These are phyloP conservation scores for Stagonosporopsis vannaccii DNA, from an alignment of 2,329 filamentous ascomycete species.

Conservation along the genomic window DNA sequence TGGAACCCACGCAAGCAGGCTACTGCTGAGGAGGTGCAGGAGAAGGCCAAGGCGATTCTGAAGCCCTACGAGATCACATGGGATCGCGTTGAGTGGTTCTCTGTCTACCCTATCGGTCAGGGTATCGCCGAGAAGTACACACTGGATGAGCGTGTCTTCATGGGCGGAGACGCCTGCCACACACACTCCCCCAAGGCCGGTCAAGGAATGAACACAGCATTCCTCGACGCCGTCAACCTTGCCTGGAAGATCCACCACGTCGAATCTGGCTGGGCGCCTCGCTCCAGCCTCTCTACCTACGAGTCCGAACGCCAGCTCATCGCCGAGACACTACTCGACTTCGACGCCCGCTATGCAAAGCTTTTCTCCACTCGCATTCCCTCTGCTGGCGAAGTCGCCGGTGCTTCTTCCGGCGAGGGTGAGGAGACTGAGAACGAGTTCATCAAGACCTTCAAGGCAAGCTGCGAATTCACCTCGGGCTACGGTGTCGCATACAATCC, in stretches of 20 bases:
- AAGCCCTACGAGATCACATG: conserved; percentile 67
- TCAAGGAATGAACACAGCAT: conserved; percentile 69
- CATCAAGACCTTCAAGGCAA: conserved; percentile 87
- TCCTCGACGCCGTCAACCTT: conserved; percentile 77
- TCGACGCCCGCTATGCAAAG: conserved; percentile 88
- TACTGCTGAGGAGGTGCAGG: conserved; percentile 66
- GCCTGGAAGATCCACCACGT: conserved; percentile 97
- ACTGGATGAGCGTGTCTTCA: conserved; percentile 69
- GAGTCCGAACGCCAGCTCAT: conserved; percentile 85
- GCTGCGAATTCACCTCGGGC: conserved; percentile 90
- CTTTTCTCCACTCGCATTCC: conserved; percentile 84
- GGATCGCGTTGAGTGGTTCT: conserved; percentile 72
- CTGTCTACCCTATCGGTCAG: conserved; percentile 71
- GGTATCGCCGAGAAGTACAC: conserved; percentile 71
- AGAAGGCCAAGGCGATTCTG: conserved; percentile 64
- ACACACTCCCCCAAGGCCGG: conserved; percentile 70
- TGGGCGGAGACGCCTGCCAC: conserved; percentile 71
- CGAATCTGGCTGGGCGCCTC: conserved; percentile 79
- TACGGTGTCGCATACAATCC: conserved; percentile 87
- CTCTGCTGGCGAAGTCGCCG: conserved; percentile 74
- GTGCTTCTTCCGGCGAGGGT: conserved; percentile 57
- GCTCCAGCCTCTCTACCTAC: conserved; percentile 81
- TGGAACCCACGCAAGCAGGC: conserved; percentile 68
- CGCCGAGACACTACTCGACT: conserved; percentile 82
- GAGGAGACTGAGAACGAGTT: conserved; percentile 81